Evolutionary conservation across 2,329 filamentous ascomycete species (phyloP).

Genomic region (Ilyonectria sp.): DNA sequence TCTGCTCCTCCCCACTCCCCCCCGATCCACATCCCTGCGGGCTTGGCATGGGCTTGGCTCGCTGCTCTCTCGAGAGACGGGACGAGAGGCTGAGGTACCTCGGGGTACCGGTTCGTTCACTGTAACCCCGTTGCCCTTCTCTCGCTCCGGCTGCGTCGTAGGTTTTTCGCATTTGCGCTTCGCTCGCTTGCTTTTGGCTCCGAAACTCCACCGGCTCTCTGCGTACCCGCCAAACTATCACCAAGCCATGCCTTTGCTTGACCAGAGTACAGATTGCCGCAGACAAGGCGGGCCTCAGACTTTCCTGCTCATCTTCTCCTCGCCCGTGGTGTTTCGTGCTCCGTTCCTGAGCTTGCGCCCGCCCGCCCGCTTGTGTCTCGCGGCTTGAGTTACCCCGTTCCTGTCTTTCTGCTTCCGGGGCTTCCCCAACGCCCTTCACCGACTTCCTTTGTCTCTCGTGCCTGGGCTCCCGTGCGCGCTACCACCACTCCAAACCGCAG

Average conservation of each 20-base stretch:
- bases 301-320: neutral
- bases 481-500: neutral
- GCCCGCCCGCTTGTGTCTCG: neutral
- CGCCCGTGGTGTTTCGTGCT: neutral
- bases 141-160: neutral
- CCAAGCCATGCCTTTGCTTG: neutral
- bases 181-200: constrained; percentile 3
- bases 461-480: constrained; percentile 13
- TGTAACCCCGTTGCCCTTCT: neutral
- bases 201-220: neutral
- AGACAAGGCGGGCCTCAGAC: neutral
- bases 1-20: neutral
- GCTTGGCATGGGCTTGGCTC: constrained; percentile 1
- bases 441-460: constrained; percentile 17
- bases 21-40: constrained; percentile 1
- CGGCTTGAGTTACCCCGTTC: constrained; percentile 2
- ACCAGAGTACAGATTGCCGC: neutral
- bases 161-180: neutral
- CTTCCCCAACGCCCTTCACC: constrained; percentile 5
- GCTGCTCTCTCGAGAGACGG: neutral
- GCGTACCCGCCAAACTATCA: neutral
- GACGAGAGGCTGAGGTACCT: constrained; percentile 16
- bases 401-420: constrained; percentile 4
- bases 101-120: constrained; percentile 13
- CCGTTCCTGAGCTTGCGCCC: constrained; percentile 2